A percentile compares a stretch with the other conserved stretches of the same genome.
Conservation (phyloP, 2,329 filamentous ascomycete species). For the Neodidymelliopsis sp. region DNA sequence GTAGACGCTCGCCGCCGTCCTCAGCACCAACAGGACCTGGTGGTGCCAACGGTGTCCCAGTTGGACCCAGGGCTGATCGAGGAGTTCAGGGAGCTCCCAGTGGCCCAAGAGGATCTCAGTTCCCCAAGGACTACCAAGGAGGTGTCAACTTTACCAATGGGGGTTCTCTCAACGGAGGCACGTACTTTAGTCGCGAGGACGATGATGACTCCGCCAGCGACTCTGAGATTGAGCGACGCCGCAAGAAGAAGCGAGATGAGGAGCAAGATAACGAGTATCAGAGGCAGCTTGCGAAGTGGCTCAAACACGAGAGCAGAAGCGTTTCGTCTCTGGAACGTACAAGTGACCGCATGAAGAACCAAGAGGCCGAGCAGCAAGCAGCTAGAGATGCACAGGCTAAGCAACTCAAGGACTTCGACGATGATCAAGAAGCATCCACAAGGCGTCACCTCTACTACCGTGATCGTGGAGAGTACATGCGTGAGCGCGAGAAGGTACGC, state of each 20-base stretch:
- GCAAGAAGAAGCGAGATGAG: constrained; percentile 72
- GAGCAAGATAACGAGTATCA: constrained; percentile 83
- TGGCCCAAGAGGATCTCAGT: constrained; percentile 70
- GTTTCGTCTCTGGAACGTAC: constrained; percentile 87
- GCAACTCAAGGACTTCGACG: constrained; percentile 82
- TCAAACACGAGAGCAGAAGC: constrained; percentile 84
- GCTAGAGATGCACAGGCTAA: constrained; percentile 73
- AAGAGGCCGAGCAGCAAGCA: constrained; percentile 70
- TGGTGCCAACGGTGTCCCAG: constrained; percentile 76
- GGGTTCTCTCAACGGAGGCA: constrained; percentile 67
- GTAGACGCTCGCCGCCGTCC: constrained; percentile 72
- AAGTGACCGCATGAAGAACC: constrained; percentile 78
- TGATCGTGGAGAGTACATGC: constrained; percentile 83
- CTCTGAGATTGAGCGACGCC: constrained; percentile 79
- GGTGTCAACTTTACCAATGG: constrained; percentile 86
- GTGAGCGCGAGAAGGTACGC: constrained; percentile 77
- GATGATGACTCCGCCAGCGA: constrained; percentile 90
- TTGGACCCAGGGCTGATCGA: constrained; percentile 71
- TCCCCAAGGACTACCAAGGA: constrained; percentile 76
- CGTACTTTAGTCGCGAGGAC: constrained; percentile 70
- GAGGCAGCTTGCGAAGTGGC: constrained; percentile 88
- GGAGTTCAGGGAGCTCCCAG: constrained; percentile 78
- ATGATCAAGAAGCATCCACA: constrained; percentile 78
- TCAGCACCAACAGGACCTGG: constrained; percentile 67
- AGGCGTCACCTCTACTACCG: constrained; percentile 84